phyloP scores from a whole-genome alignment of 371 early-diverging fungal genomes.

The Lichtheimia ramosa region DNA sequence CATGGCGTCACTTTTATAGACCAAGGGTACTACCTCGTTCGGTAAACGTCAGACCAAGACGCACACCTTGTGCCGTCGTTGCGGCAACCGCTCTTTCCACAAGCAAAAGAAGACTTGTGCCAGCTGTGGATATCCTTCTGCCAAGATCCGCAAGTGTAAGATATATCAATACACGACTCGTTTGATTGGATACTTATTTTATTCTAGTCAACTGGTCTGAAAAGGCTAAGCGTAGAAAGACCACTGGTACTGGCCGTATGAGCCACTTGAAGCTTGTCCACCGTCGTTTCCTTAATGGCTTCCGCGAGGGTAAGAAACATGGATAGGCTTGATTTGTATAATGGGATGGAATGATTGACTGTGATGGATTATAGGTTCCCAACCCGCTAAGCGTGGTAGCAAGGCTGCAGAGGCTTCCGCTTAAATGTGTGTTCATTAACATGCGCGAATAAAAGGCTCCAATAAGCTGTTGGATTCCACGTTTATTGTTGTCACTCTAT shows the following conservation, averaged over 20 bases:
- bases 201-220: constrained; percentile 83
- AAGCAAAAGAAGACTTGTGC: constrained; percentile 99
- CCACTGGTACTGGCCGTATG: constrained; percentile 98
- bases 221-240: constrained; percentile 96
- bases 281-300: constrained; percentile 94
- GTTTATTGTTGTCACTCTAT: too few species aligned
- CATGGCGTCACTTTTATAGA: constrained; percentile 44
- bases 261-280: constrained; percentile 88
- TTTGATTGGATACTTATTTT: neutral
- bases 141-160: constrained; percentile 93
- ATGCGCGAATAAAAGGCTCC: too few species aligned
- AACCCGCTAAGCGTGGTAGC: constrained; percentile 11
- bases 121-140: constrained; percentile 97
- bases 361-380: constrained; percentile 12
- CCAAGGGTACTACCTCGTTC: constrained; percentile 99
- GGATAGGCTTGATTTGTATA: neutral
- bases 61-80: constrained; percentile 97
- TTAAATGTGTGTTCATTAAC: constrained; percentile 14
- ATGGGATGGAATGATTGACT: neutral
- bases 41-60: constrained; percentile 99
- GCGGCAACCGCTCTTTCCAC: constrained; percentile 97
- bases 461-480: too few species aligned
- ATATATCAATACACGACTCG: constrained; percentile 7
- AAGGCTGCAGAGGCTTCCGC: constrained; percentile 26
- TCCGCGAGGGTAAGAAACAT: constrained; percentile 71